A percentile compares a stretch with the other conserved stretches of the same genome.
Conservation (phyloP, 192 early-diverging fungal species). For the Coemansia biformis region DNA sequence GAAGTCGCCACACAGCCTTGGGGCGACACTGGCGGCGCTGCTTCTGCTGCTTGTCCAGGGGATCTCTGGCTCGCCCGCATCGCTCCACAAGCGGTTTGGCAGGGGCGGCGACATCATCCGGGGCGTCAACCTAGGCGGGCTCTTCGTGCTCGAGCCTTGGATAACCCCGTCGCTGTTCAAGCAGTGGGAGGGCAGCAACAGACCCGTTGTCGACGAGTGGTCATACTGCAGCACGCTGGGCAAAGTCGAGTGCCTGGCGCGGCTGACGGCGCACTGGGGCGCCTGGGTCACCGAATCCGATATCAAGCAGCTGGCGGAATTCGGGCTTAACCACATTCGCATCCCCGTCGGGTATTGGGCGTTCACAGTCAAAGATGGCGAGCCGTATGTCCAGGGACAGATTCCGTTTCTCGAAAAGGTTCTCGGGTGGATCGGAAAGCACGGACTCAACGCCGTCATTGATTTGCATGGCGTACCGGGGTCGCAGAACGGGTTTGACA, state of each 20-base stretch:
- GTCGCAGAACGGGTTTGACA: conserved; percentile 60
- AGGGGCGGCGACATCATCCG: conserved; percentile 44
- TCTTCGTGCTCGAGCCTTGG: conserved; percentile 60
- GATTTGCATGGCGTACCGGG: conserved; percentile 59
- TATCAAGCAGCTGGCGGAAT: conserved; percentile 40
- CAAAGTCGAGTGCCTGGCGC: conserved; percentile 25
- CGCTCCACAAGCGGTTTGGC: conserved; percentile 25
- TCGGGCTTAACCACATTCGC: conserved; percentile 53
- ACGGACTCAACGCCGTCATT: conserved; percentile 52
- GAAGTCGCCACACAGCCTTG: conserved; percentile 7
- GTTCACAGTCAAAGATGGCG: conserved; percentile 45
- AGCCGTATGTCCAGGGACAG: conserved; percentile 54
- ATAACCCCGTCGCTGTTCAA: conserved; percentile 50
- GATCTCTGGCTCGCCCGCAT: conserved; percentile 13
- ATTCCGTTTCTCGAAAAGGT: conserved; percentile 32
- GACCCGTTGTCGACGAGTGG: conserved; percentile 55
- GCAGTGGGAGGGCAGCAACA: conserved; percentile 37
- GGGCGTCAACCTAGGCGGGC: conserved; percentile 56
- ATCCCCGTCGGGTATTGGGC: conserved; percentile 63
- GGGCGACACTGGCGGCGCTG: conserved; percentile 5
- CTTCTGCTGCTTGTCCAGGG: not conserved
- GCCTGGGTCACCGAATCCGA: conserved; percentile 56
- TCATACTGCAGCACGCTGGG: conserved; percentile 51
- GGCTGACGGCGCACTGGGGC: conserved; percentile 50
- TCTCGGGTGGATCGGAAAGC: conserved; percentile 45